Evolutionary conservation across 2,329 filamentous ascomycete species (phyloP).

Genomic region (Graphiopsis chlorocephala): DNA sequence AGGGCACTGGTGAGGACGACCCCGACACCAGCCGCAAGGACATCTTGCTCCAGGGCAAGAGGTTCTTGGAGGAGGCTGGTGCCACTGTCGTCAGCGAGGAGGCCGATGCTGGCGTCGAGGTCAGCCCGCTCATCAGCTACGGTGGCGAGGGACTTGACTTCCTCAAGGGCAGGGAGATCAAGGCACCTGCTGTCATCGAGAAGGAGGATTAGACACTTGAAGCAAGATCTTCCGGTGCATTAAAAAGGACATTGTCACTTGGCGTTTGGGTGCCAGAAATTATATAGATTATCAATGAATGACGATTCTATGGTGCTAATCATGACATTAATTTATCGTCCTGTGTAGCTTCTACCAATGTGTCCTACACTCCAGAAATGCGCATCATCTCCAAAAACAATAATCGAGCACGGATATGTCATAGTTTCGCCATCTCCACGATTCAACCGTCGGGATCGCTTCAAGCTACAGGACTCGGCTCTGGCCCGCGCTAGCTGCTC

Average conservation of each 20-base stretch:
- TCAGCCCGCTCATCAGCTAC: slow-evolving; percentile 92
- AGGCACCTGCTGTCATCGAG: slow-evolving; percentile 63
- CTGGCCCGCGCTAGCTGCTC: neutral
- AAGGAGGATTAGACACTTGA: slow-evolving; percentile 42
- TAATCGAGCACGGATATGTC: neutral
- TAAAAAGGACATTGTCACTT: neutral
- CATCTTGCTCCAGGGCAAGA: slow-evolving; percentile 84
- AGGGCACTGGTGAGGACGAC: slow-evolving; percentile 85
- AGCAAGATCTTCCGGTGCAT: neutral
- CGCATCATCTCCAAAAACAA: neutral
- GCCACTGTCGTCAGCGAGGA: slow-evolving; percentile 68
- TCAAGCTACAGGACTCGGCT: neutral
- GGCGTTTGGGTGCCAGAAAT: neutral
- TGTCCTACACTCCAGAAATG: neutral
- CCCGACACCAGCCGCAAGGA: slow-evolving; percentile 88
- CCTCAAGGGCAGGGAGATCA: slow-evolving; percentile 58
- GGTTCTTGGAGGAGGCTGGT: slow-evolving; percentile 79
- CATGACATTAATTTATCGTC: neutral
- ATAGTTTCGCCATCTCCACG: slow-evolving; percentile 2
- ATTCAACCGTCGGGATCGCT: neutral
- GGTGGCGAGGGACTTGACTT: slow-evolving; percentile 63
- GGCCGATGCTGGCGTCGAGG: slow-evolving; percentile 70
- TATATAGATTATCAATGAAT: slow-evolving; percentile 13
- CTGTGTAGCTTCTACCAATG: neutral
- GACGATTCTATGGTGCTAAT: neutral